A percentile compares a stretch with the other conserved stretches of the same genome.
Conservation (phyloP, 176 grass and related monocot genomes). For the Elaeis guineensis region DNA sequence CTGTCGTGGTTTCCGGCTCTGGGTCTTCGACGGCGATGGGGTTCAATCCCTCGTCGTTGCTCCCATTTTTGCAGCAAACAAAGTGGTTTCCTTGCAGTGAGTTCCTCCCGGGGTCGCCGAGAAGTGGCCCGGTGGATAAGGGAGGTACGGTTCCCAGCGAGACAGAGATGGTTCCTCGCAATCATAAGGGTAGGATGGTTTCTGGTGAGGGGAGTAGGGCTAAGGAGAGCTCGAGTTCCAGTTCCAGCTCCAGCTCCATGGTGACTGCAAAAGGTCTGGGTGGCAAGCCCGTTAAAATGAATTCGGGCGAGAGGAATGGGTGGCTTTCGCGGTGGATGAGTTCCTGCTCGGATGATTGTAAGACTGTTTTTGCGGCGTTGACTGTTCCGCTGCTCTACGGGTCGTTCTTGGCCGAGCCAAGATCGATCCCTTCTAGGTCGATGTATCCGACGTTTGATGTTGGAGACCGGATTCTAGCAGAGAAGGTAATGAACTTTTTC, state of each 20-base stretch:
- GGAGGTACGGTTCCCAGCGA: constrained; percentile 24
- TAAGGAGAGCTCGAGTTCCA: constrained; percentile 6
- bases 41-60: constrained; percentile 56
- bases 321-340: constrained; percentile 79
- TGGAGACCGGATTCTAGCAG: constrained; percentile 81
- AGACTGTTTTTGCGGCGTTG: constrained; percentile 64
- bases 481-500: constrained; percentile 46
- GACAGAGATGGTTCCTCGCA: not conserved
- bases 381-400: constrained; percentile 76
- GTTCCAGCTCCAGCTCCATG: constrained; percentile 1
- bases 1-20: constrained; percentile 30
- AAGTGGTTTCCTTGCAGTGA: constrained; percentile 92
- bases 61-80: constrained; percentile 66
- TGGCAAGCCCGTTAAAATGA: constrained; percentile 5
- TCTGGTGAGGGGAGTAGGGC: not conserved
- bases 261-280: constrained; percentile 7
- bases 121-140: constrained; percentile 28
- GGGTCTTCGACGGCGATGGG: constrained; percentile 30
- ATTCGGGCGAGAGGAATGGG: constrained; percentile 22
- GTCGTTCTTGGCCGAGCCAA: constrained; percentile 65
- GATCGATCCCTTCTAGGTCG: constrained; percentile 86
- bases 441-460: constrained; percentile 97
- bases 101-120: constrained; percentile 17
- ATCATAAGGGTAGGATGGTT: not conserved
- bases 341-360: constrained; percentile 86